Percentiles rank a stretch among this genome's conserved stretches.
Conservation (phyloP, 129 eudicot species). For the Saussurea involucrata region DNA sequence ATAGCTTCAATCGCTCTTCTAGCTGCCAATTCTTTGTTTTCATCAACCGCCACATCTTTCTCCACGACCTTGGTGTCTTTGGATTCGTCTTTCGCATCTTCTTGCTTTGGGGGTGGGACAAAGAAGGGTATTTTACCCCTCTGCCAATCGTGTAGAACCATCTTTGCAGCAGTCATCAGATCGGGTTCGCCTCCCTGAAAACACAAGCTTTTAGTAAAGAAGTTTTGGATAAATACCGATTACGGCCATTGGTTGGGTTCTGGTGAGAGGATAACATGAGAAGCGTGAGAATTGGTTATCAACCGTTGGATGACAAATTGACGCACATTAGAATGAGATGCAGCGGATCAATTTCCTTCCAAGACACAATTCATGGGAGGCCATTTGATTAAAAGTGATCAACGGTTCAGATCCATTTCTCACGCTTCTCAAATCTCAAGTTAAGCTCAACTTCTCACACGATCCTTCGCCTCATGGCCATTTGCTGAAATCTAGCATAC, state of each 20-base stretch:
- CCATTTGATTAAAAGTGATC: too few species aligned
- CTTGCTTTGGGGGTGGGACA: slow-evolving; percentile 79
- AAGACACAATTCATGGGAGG: too few species aligned
- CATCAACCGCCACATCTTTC: slow-evolving; percentile 35
- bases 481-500: not conserved
- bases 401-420: too few species aligned
- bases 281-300: too few species aligned
- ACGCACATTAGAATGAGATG: too few species aligned
- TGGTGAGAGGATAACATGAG: too few species aligned
- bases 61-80: slow-evolving; percentile 18
- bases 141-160: slow-evolving; percentile 98
- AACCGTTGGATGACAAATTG: too few species aligned
- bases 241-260: not conserved
- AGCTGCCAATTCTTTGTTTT: slow-evolving; percentile 52
- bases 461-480: too few species aligned
- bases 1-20: slow-evolving; percentile 62
- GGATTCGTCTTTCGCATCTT: slow-evolving; percentile 35
- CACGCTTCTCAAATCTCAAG: too few species aligned
- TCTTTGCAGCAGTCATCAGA: slow-evolving; percentile 88
- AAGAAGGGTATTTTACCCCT: slow-evolving; percentile 97
- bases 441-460: too few species aligned
- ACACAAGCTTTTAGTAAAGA: not conserved
- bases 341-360: too few species aligned
- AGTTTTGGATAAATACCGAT: not conserved
- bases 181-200: slow-evolving; percentile 97